Base-by-base conservation (phyloP, 2,329 filamentous ascomycete species). In the Pseudopithomyces chartarum region DNA sequence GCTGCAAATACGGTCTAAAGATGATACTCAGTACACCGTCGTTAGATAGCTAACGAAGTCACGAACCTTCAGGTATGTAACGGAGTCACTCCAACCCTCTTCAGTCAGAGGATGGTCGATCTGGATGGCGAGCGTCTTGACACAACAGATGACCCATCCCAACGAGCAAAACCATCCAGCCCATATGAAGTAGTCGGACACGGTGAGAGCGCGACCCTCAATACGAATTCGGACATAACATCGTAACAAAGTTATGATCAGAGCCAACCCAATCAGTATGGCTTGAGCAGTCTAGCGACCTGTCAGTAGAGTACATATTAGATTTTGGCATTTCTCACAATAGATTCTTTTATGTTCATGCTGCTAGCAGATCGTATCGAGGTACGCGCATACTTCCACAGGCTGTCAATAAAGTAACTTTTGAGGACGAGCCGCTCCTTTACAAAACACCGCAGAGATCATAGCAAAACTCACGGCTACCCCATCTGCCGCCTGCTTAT, bases 131-230 rank as follows among this genome's bases (percentile, higher is more conserved):
- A 67, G 60, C 8, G 66, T 56, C 20, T 55, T 56, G 1, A 59
- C 51, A 8, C 62, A 67, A 29, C 65, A 66, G 33, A 45, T 39
- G 17, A 59, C 51, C 54, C 65, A 68, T 17, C 64, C 65, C 8
- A 63, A 29, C 13, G 58, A 54, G 48, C 64, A 63, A 13, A 62
- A 11, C 63, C 63, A 66, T 29, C 59, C 65, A n/a, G 52, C 59
- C 58, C 61, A 66, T 3, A 68, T 58, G 12, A 68, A 53, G 20
- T 62, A 67, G 46, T 68, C 65, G 15, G 64, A 49, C 0, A 62
- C 10, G 2, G 57, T 64, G 17, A 68, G 11, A 10, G n/a, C 43
- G 3, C 64, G 63, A 10, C 50, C 53, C 45, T 67, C 64, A 23
- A 63, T 17, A 11, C 38, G 11, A 6, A 63, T 11, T 10, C 64